Percentiles rank a stretch among this genome's conserved stretches.
These are phyloP conservation scores for Pulveroboletus ravenelii DNA, from an alignment of 768 basidiomycete species.

Conservation along the genomic window DNA sequence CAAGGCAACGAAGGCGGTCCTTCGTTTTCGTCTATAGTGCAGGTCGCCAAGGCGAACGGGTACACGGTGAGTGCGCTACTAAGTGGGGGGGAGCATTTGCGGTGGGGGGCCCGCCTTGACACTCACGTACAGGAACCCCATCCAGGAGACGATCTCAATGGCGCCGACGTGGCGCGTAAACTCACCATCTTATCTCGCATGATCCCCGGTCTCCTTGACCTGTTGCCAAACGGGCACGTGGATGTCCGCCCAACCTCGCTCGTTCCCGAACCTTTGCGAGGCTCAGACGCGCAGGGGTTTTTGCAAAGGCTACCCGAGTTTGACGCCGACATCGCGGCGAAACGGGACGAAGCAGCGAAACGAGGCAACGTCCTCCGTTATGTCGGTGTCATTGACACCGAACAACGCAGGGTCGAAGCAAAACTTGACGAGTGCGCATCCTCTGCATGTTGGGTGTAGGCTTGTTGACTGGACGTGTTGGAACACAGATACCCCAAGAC, in stretches of 20 bases:
- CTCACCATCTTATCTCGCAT: slow-evolving; percentile 90
- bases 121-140: slow-evolving; percentile 75
- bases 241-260: slow-evolving; percentile 83
- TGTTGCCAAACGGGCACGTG: slow-evolving; percentile 70
- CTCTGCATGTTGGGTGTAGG: background rate
- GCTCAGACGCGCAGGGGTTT: slow-evolving; percentile 79
- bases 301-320: slow-evolving; percentile 73
- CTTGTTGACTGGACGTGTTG: slow-evolving; percentile 1
- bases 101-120: background rate
- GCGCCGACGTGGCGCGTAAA: slow-evolving; percentile 95
- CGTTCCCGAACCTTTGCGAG: slow-evolving; percentile 71
- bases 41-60: slow-evolving; percentile 83
- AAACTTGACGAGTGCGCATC: slow-evolving; percentile 76
- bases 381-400: slow-evolving; percentile 91
- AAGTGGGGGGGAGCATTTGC: background rate
- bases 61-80: slow-evolving; percentile 64
- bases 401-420: slow-evolving; percentile 62
- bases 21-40: slow-evolving; percentile 85
- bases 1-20: slow-evolving; percentile 64
- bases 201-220: slow-evolving; percentile 46
- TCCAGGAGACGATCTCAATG: slow-evolving; percentile 94
- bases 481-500: slow-evolving; percentile 71
- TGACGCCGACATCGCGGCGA: slow-evolving; percentile 70
- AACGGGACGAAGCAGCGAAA: slow-evolving; percentile 71
- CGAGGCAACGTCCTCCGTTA: slow-evolving; percentile 88